Base-by-base conservation (phyloP, 805 yeast species). In the Wickerhamomyces silvicola region DNA sequence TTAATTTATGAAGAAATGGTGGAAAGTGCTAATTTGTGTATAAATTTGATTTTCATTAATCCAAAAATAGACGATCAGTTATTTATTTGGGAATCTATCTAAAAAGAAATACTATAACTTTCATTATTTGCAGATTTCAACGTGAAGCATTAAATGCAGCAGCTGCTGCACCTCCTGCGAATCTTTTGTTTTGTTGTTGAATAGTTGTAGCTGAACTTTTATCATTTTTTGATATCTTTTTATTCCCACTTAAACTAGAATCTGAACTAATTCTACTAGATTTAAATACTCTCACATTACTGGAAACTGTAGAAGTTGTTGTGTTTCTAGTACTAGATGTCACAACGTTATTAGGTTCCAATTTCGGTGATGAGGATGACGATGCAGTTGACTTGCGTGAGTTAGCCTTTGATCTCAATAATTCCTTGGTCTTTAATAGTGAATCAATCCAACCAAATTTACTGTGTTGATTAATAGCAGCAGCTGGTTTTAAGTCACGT, bases 371-470 rank as follows among this genome's bases (percentile, higher is more conserved):
- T 27, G 39, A 24, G n/a, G 41, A n/a, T 18, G 36, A 17, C 9
- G 40, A 18, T 17, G 41, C 13, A 11, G 31, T 23, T 16, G 35
- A 23, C 11, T 11, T 28, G 11, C 28, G 25, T 10, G 31, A 10
- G 18, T 30, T 20, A 7, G 31, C 16, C 13, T 41, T 23, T 19
- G 33, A 30, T 14, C 51, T 66, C 28, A 72, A 57, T 46, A 78
- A 46, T 30, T 78, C 75, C 43, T 80, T 77, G 3, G 86, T 83
- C 41, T 71, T 70, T 41, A 81, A 59, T 36, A 81, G 63, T 31
- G 86, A 71, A 29, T 78, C 81, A 10, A 81, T 78, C 90, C 90
- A 81, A 4, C 74, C 69, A 27, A 71, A 66, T 5, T 62, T 54
- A 8, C 50, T 51, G 17, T 80, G 80, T 10, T 73, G 56, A 23